Base-by-base conservation (phyloP, 2,329 filamentous ascomycete species). In the Fusarium sp. region DNA sequence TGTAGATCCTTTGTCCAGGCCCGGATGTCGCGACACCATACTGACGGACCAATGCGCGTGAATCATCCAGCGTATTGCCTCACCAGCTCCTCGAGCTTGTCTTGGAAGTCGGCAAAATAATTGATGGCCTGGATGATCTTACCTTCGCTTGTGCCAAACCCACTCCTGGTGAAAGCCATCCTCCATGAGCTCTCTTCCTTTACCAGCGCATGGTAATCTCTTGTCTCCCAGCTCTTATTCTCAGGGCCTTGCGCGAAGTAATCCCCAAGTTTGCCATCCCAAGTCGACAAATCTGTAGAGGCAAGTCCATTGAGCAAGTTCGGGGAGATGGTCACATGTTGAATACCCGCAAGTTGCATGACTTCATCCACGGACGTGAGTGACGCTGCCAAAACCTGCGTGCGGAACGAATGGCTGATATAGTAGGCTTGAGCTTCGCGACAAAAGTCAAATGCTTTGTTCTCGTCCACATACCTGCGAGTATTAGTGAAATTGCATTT, bases 261-360 rank as follows among this genome's bases (percentile, higher is more conserved):
- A 2, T 60, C 69, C 1, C 76, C 76, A 1, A 78, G 47, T 33
- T 77, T 66, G 3, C 75, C 75, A 29, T 74, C 59, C 74, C 76
- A 76, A 1, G 72, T 53, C 6, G 77, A 72, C 8, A 75, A 67
- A 1, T 78, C 71, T 14, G 79, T 79, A 14, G 76, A 74, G 0
- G 80, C 77, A n/a, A 88, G 78, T 33, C 81, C 76, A 11, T 75
- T 75, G 25, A 90, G 76, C 4, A 90, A 75, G 1, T 76, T 76
- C 0, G 87, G 87, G 0, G 87, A 80, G 35, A 91, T 80, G 0
- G 88, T 90, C 21, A 90, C 84, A 71, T 88, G 85, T 36, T 87
- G 78, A 3, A 84, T 83, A 1, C 87, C 87, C 3, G 85, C 85
- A 3, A 90, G 79, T 43, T 79, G 79, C 78, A 87, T 84, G n/a